A percentile compares a stretch with the other conserved stretches of the same genome.
Conservation (phyloP, 352 stramenopile genomes). For the Phytophthora aleatoria region DNA sequence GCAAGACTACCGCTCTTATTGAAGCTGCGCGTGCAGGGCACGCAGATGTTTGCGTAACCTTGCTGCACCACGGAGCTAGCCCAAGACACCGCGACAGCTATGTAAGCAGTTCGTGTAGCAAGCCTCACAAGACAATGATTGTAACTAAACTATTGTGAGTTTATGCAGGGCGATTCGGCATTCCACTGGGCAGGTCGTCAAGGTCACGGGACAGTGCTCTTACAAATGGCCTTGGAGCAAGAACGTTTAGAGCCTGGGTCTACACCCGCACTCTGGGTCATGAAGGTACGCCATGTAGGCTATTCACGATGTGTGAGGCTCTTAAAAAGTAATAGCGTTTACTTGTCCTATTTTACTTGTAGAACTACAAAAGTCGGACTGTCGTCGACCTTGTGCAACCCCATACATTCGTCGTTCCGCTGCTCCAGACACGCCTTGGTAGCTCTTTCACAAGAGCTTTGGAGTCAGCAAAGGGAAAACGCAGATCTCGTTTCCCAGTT, state of each 20-base stretch:
- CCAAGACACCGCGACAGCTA: constrained; percentile 48
- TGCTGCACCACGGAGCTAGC: constrained; percentile 55
- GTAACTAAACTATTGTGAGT: not conserved
- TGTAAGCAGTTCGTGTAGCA: constrained; percentile 8
- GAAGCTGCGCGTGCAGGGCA: constrained; percentile 67
- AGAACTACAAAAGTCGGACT: constrained; percentile 69
- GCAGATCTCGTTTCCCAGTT: constrained; percentile 40
- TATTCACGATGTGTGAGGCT: not conserved
- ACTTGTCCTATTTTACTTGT: not conserved
- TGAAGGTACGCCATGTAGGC: constrained; percentile 43
- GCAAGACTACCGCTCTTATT: constrained; percentile 59
- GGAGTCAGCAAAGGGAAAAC: constrained; percentile 32
- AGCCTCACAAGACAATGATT: not conserved
- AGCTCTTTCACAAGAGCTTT: constrained; percentile 26
- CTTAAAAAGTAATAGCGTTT: not conserved
- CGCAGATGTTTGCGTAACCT: constrained; percentile 42
- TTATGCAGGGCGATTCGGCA: constrained; percentile 60
- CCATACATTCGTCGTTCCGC: constrained; percentile 43
- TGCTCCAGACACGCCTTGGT: constrained; percentile 56
- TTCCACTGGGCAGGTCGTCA: constrained; percentile 75
- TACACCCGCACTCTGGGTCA: constrained; percentile 44
- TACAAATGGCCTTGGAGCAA: constrained; percentile 52
- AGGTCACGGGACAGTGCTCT: constrained; percentile 51
- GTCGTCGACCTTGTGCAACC: constrained; percentile 52
- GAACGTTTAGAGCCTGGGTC: constrained; percentile 33